A percentile compares a stretch with the other conserved stretches of the same genome.
These are phyloP conservation scores for Fusarium anguioides DNA, from an alignment of 2,329 filamentous ascomycete species.

Conservation along the genomic window DNA sequence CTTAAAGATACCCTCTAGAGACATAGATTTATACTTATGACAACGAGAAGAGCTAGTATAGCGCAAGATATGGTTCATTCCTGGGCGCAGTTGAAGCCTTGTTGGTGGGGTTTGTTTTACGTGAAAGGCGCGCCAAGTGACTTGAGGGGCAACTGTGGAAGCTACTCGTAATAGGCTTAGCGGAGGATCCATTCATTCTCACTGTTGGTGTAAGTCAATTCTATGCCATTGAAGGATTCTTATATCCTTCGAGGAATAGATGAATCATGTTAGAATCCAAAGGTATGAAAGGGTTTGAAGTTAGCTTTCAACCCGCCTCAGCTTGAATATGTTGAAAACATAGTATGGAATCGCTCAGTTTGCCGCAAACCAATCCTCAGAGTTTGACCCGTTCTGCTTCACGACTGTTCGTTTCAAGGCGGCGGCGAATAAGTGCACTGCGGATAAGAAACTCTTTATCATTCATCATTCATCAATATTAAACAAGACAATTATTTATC, in stretches of 20 bases:
- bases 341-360: not conserved
- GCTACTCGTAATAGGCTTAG: constrained; percentile 7
- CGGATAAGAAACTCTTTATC: not conserved
- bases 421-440: too few species aligned
- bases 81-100: constrained; percentile 7
- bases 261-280: not conserved
- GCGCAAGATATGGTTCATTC: not conserved
- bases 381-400: too few species aligned
- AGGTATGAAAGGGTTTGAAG: not conserved
- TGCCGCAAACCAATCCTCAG: too few species aligned
- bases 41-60: not conserved
- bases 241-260: not conserved
- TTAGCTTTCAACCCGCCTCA: too few species aligned
- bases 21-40: not conserved
- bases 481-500: constrained; percentile 1
- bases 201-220: not conserved
- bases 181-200: not conserved
- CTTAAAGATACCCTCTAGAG: constrained; percentile 5
- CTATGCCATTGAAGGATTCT: not conserved
- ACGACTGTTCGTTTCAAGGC: not conserved
- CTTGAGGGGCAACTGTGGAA: constrained; percentile 24
- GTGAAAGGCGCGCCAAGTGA: constrained; percentile 34
- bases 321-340: not conserved
- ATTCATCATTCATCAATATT: constrained; percentile 28
- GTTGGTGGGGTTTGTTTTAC: constrained; percentile 19